Evolutionary conservation across 345 rosid species (phyloP), one percentile per base, ranked within the genome.

Genomic region (Dipteronia dyeriana): DNA sequence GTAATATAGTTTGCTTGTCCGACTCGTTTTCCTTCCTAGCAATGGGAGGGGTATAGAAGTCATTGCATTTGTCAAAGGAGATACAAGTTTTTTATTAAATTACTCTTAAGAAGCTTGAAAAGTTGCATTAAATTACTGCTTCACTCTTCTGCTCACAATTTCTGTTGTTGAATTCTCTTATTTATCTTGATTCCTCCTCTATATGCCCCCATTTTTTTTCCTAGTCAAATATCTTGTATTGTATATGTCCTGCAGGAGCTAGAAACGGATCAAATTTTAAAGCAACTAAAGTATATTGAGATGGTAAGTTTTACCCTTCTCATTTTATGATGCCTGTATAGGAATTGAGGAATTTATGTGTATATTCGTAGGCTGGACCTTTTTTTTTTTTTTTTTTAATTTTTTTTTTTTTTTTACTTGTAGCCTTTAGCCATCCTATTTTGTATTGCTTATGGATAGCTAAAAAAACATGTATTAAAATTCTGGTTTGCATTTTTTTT

Each of bases 261-360:
- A 89, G 97, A 89, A 75, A 94, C 98, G 31, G 90, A 87, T 77
- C 85, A 90, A 83, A 83, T 92, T 77, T 75, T 91, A 63, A 89
- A 86, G 91, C 99, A 94, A 70, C 86, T 92, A 57, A 91, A 94
- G 86, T 89, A 87, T 79, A 78, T 89, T 60, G 86, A 88, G 81
- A 84, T 74, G 97, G 98, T 94, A 85, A 49, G 92, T 75, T 66
- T 57, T 1, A 10, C 64, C 31, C 45, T 41, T 39, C 63, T 73
- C 45, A 57, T 51, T 61, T 68, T 22, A 10, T 71, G 17, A 4
- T 29, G 38, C 25, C 3, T 17, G 10, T 11, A 71, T 25, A 17
- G 49, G 10, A 45, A 45, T 11, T 45, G 49, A 45, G 13, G 49
- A 10, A 45, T 45, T 45, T 45, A 2, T 45, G 49, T 45, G 49